phyloP scores from a whole-genome alignment of 106 monocot species.

The Allium sativum region DNA sequence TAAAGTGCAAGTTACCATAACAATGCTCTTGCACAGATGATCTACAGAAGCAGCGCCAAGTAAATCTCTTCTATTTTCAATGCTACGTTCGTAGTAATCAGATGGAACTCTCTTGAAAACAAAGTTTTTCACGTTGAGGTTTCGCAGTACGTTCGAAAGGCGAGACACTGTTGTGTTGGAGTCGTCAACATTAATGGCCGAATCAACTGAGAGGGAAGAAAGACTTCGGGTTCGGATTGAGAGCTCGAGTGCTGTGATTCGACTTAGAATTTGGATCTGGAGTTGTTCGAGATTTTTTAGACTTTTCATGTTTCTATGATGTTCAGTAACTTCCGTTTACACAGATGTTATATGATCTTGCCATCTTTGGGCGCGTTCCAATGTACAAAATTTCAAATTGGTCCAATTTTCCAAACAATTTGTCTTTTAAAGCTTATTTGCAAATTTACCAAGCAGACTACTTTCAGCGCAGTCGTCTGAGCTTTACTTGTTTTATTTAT shows the following conservation, averaged over 20 bases:
- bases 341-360: no score
- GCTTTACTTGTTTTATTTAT: no score
- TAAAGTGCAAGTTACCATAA: slow-evolving; percentile 25
- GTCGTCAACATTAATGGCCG: not conserved
- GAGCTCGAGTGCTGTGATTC: slow-evolving; percentile 34
- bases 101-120: slow-evolving; percentile 35
- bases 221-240: slow-evolving; percentile 12
- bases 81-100: slow-evolving; percentile 49
- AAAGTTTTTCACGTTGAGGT: slow-evolving; percentile 34
- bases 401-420: no score
- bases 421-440: no score
- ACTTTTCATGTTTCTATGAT: slow-evolving; percentile 15
- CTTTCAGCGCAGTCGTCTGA: no score
- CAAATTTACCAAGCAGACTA: no score
- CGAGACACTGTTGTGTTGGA: slow-evolving; percentile 34
- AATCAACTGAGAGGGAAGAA: slow-evolving; percentile 11
- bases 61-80: slow-evolving; percentile 38
- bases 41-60: slow-evolving; percentile 38
- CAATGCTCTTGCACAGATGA: slow-evolving; percentile 77
- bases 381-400: no score
- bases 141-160: slow-evolving; percentile 35
- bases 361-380: no score
- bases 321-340: no score
- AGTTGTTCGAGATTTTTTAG: slow-evolving; percentile 27
- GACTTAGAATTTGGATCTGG: slow-evolving; percentile 34